Evolutionary conservation across 495 filamentous ascomycete species (phyloP).

Genomic region (Daldinia decipiens): DNA sequence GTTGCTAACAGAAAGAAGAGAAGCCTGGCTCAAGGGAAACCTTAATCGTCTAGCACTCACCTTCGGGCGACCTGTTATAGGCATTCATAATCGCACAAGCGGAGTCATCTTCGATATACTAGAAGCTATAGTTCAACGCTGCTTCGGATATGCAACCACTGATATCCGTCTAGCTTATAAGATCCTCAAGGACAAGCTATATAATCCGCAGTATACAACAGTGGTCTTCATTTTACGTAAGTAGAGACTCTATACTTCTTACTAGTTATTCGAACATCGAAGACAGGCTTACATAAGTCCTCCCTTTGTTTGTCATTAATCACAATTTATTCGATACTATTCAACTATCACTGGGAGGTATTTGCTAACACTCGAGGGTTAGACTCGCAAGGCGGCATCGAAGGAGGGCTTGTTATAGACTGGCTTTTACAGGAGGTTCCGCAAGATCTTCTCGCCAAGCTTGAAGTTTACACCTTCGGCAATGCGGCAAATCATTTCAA

Average conservation of each 20-base stretch:
- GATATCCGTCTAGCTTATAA: conserved; percentile 1
- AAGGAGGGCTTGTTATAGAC: conserved; percentile 2
- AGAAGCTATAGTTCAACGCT: conserved; percentile 2
- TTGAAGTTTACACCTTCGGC: conserved; percentile 9
- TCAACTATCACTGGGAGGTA: no score
- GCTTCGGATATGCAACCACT: conserved; percentile 3
- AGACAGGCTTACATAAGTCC: no score
- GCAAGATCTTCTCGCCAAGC: conserved; percentile 4
- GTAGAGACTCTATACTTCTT: not conserved
- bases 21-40: conserved; percentile 2
- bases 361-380: not conserved
- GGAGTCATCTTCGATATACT: conserved; percentile 1
- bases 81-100: conserved; percentile 3
- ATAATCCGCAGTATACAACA: conserved; percentile 3
- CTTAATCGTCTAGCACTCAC: conserved; percentile 4
- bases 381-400: conserved; percentile 3
- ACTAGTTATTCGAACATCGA: no score
- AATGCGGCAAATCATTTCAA: conserved; percentile 8
- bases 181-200: conserved; percentile 1
- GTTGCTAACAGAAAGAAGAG: not conserved
- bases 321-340: no score
- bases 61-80: not conserved
- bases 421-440: conserved; percentile 10
- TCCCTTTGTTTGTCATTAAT: no score
- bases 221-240: conserved; percentile 4